Base-by-base conservation (phyloP, 2,329 filamentous ascomycete genomes). In the Plenodomus lindquistii region DNA sequence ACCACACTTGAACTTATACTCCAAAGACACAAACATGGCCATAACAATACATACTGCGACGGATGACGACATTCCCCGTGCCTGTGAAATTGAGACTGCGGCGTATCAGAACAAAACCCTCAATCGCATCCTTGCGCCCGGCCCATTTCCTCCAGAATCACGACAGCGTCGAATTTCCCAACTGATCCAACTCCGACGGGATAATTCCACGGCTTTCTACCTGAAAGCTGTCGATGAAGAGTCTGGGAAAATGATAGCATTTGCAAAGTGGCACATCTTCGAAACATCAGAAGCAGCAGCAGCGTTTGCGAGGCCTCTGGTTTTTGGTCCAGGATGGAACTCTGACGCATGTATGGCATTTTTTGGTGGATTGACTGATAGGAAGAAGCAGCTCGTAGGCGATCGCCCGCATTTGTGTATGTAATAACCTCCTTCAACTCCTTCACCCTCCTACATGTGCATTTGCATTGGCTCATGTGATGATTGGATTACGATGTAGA, bases 201-300 rank as follows among this genome's bases (percentile, higher is more conserved):
- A 54, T 2, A 57, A 65, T 16, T 24, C 52, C 3, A 55, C 55
- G 5, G 40, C 34, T 0, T 31, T 41, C 5, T 64, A 59, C 21
- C 24, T 66, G 4, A 60, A 69, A 44, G 62, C 55, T 24, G 54
- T 65, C 16, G 62, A 70, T 35, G 54, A 59, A 39, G 57, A 56
- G 3, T 57, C 56, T 1, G 50, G 50, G 7, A 53, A 65, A n/a
- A 58, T 65, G 42, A 56, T 67, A 3, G 65, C 65, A 1, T 64
- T 62, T 27, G 55, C 66, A 1, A 66, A 69, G 40, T 70, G 65
- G 65, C 51, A 63, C 37, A 35, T 71, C 10, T 66, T 63, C 47
- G 45, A 57, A 8, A 62, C 62, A 0, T 22, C 58, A 3, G 52
- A 60, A 17, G 46, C 49, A 0, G 55, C 50, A 1, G 45, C 48